These are phyloP conservation scores for Yamadazyma pseudoaaseri DNA, from an alignment of 1,139 yeast genomes.

Conservation along the genomic window DNA sequence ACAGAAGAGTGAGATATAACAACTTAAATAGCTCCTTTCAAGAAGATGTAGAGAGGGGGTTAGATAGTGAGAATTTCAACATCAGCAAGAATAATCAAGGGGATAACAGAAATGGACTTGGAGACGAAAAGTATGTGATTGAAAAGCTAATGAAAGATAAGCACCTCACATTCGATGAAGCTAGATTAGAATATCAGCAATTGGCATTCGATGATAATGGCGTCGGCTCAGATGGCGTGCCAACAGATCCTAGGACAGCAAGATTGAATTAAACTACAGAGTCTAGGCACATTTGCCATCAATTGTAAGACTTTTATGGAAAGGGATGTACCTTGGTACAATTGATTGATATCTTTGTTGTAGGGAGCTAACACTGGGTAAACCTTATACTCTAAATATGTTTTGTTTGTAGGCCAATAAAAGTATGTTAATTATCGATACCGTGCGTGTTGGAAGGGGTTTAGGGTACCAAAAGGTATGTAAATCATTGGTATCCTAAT, in stretches of 20 bases:
- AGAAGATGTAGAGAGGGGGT: slow-evolving; percentile 64
- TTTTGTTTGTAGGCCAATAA: too few relatives aligned
- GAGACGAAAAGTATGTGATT: slow-evolving; percentile 49
- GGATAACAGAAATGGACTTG: slow-evolving; percentile 64
- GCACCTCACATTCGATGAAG: slow-evolving; percentile 63
- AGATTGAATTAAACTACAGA: slow-evolving; percentile 25
- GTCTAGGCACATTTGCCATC: too few relatives aligned
- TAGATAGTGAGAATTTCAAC: slow-evolving; percentile 61
- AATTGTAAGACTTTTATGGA: too few relatives aligned
- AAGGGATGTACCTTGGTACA: background rate
- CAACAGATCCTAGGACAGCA: slow-evolving; percentile 40
- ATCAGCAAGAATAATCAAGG: slow-evolving; percentile 42
- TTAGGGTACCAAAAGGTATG: too few relatives aligned
- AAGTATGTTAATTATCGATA: too few relatives aligned
- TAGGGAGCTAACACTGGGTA: too few relatives aligned
- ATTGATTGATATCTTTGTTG: too few relatives aligned
- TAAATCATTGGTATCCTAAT: too few relatives aligned
- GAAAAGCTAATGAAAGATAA: slow-evolving; percentile 51
- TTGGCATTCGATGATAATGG: slow-evolving; percentile 48
- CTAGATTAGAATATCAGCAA: slow-evolving; percentile 55
- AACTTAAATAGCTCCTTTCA: slow-evolving; percentile 39
- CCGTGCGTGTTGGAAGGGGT: too few relatives aligned
- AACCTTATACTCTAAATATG: too few relatives aligned
- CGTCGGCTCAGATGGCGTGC: slow-evolving; percentile 47
- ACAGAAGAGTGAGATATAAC: slow-evolving; percentile 21